phyloP scores from a whole-genome alignment of 495 filamentous ascomycete species.

The Recurvomyces mirabilis region DNA sequence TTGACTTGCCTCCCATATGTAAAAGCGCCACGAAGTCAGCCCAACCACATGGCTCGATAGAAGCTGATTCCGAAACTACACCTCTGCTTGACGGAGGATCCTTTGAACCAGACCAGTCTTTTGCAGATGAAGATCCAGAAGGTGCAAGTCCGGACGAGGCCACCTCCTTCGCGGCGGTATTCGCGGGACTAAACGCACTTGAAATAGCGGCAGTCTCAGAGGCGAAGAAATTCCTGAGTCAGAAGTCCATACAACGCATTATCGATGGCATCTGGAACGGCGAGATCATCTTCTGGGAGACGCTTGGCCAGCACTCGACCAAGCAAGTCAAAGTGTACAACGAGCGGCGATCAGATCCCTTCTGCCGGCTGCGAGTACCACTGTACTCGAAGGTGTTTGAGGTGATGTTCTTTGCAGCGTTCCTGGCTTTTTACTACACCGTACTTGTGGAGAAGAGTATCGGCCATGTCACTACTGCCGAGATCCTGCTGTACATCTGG shows the following conservation, averaged over 20 bases:
- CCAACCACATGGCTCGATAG: not conserved
- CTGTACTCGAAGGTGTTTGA: slow-evolving; percentile 86
- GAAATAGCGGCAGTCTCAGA: slow-evolving; percentile 85
- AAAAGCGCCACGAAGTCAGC: not conserved
- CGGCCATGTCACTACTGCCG: slow-evolving; percentile 37
- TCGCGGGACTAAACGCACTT: slow-evolving; percentile 65
- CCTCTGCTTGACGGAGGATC: slow-evolving; percentile 5
- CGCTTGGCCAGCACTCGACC: slow-evolving; percentile 56
- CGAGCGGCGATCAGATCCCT: slow-evolving; percentile 64
- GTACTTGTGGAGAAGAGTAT: slow-evolving; percentile 55
- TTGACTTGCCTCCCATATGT: slow-evolving; percentile 50
- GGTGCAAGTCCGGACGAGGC: not conserved
- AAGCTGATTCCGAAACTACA: slow-evolving; percentile 17
- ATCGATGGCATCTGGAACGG: slow-evolving; percentile 81
- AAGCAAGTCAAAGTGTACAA: slow-evolving; percentile 81
- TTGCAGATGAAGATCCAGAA: slow-evolving; percentile 3
- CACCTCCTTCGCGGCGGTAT: slow-evolving; percentile 41
- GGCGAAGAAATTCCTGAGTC: slow-evolving; percentile 83
- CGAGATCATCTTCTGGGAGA: slow-evolving; percentile 87
- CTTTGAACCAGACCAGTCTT: slow-evolving; percentile 1
- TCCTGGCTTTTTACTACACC: slow-evolving; percentile 72
- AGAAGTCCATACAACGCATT: slow-evolving; percentile 73
- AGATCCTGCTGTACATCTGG: slow-evolving; percentile 52
- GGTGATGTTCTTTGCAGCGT: slow-evolving; percentile 72
- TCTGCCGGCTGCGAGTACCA: slow-evolving; percentile 76